Base-by-base conservation (phyloP, 306 rosid species). In the Luffa aegyptiaca region DNA sequence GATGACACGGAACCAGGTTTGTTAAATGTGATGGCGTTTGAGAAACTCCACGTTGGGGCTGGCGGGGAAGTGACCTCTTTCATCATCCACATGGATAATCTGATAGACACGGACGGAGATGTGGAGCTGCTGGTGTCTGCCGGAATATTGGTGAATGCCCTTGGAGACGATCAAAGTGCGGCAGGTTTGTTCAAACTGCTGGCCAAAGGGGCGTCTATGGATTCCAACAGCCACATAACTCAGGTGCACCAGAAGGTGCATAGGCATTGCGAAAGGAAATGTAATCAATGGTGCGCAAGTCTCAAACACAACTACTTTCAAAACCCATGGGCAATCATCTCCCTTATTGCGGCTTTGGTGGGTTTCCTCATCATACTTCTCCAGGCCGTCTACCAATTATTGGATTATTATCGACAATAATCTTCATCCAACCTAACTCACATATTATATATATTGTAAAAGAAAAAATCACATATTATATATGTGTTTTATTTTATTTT, bases 21-120 rank as follows among this genome's bases (percentile, higher is more conserved):
- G 63, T 57, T 84, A 7, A 88, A 90, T 83, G 79, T 90, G 8
- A 48, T 87, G 5, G 94, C 89, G 1, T 85, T 84, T 52, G 90
- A 88, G 84, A 82, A 92, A 1, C 79, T 87, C 36, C 92, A 87
- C 2, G 83, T 82, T 0, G 90, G 87, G 61, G 88, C 85, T 2
- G 89, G 84, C 12, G 82, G 81, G 4, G 84, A 86, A 76, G 81
- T 86, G 12, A 84, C 86, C 2, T 80, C 86, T 2, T 87, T 81
- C 49, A 13, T 86, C 0, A 75, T 77, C 83, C 84, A 89, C 81
- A 87, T 90, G 84, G 88, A 86, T 72, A 86, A 71, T 1, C 80
- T 89, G 44, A 85, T 91, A 5, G 90, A 87, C 80, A 68, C 12
- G 10, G 84, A 48, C 1, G n/a, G 4, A 41, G 91, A 91, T 26